phyloP scores from a whole-genome alignment of 768 basidiomycete species.

The Pholiota molesta region DNA sequence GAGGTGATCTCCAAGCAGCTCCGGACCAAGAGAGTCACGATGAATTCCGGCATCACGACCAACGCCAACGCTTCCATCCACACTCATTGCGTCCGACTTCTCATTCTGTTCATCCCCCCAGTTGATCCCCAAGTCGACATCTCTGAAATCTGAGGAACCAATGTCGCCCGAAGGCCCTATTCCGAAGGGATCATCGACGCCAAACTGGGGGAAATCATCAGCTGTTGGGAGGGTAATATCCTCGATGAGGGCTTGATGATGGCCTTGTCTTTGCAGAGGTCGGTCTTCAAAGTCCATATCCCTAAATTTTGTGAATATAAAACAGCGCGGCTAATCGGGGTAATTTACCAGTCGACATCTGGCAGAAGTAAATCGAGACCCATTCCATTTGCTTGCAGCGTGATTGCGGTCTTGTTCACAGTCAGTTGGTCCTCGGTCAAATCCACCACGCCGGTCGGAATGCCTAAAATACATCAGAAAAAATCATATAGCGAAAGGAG shows the following conservation, averaged over 20 bases:
- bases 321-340: neutral
- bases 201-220: slow-evolving; percentile 71
- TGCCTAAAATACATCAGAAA: slow-evolving; percentile 51
- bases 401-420: slow-evolving; percentile 88
- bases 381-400: slow-evolving; percentile 74
- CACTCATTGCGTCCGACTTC: slow-evolving; percentile 55
- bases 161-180: slow-evolving; percentile 82
- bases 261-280: slow-evolving; percentile 65
- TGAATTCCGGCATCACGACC: slow-evolving; percentile 69
- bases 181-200: slow-evolving; percentile 75
- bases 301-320: slow-evolving; percentile 45
- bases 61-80: slow-evolving; percentile 68
- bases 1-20: slow-evolving; percentile 52
- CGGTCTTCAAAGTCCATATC: slow-evolving; percentile 78
- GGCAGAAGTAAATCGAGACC: slow-evolving; percentile 82
- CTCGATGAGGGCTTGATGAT: slow-evolving; percentile 82
- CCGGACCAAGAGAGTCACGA: slow-evolving; percentile 64
- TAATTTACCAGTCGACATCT: slow-evolving; percentile 74
- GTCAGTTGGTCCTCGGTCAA: slow-evolving; percentile 93
- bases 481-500: neutral
- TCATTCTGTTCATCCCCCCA: slow-evolving; percentile 63
- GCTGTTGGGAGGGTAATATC: slow-evolving; percentile 87
- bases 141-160: slow-evolving; percentile 79
- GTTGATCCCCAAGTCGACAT: slow-evolving; percentile 75
- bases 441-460: slow-evolving; percentile 94